Conservation (phyloP, 2,329 filamentous ascomycete genomes). For the Exophiala calicioides region DNA sequence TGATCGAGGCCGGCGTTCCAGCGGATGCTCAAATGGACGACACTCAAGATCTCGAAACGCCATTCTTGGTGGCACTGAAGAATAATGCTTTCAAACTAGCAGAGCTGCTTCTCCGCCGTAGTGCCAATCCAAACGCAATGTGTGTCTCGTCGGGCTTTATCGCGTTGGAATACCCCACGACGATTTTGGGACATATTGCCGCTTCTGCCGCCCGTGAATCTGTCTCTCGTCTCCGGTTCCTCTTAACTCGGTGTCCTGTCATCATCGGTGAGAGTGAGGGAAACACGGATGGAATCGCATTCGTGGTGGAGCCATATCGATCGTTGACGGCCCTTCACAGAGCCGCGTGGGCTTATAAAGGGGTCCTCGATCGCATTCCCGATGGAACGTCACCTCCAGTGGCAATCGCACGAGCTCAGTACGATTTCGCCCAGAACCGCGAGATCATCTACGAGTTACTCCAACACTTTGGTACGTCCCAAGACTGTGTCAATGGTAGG, state of each 20-base stretch:
- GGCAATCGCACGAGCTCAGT: not conserved
- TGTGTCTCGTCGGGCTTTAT: slow-evolving; percentile 2
- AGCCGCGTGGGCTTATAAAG: slow-evolving; percentile 4
- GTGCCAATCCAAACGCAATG: not conserved
- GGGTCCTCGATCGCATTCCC: not conserved
- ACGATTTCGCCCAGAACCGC: slow-evolving; percentile 3
- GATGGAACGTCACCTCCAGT: not conserved
- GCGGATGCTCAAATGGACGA: slow-evolving; percentile 2
- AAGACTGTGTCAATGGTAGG: slow-evolving; percentile 4
- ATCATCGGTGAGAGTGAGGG: not conserved
- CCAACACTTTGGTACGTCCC: not conserved
- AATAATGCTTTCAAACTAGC: slow-evolving; percentile 5
- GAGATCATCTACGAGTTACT: slow-evolving; percentile 3
- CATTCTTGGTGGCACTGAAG: slow-evolving; percentile 1
- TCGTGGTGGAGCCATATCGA: not conserved
- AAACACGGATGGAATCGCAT: not conserved
- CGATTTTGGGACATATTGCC: not conserved
- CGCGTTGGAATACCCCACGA: slow-evolving; percentile 1
- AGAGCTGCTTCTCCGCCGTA: not conserved
- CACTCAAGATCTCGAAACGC: not conserved
- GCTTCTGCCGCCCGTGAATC: slow-evolving; percentile 2
- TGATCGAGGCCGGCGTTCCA: not conserved
- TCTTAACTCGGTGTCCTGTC: not conserved
- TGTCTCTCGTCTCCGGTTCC: not conserved
- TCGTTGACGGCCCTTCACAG: slow-evolving; percentile 1